Conservation (phyloP, 176 grass and related monocot genomes). For the Dactylis glomerata region DNA sequence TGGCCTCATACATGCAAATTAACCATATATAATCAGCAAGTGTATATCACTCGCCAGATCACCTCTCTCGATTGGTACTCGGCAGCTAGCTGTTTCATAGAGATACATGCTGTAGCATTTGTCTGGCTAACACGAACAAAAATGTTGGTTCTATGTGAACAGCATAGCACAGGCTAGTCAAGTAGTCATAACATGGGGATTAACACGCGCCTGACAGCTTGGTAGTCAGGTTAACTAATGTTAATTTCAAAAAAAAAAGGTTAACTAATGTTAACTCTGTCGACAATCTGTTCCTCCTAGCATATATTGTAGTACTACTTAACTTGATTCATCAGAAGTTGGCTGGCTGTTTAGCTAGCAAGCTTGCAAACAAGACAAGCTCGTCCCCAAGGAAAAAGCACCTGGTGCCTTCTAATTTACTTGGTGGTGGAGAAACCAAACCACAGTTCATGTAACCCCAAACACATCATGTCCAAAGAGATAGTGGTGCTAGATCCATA, state of each 20-base stretch:
- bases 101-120: neutral
- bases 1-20: neutral
- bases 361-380: slow-evolving; percentile 57
- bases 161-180: too few species aligned
- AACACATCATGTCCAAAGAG: neutral
- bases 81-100: too few species aligned
- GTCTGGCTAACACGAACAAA: neutral
- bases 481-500: neutral
- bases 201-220: neutral
- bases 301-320: neutral
- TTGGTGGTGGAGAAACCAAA: slow-evolving; percentile 56
- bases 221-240: neutral
- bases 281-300: neutral
- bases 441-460: neutral
- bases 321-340: neutral
- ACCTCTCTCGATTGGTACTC: too few species aligned
- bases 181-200: neutral
- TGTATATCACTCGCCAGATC: too few species aligned
- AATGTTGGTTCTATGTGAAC: neutral
- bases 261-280: neutral
- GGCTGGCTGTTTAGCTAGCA: neutral
- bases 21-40: too few species aligned
- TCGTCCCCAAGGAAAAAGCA: slow-evolving; percentile 48
- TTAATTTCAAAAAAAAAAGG: neutral
- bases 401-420: slow-evolving; percentile 41